Conservation (phyloP, 177 flowering plant genomes). For the Tripterygium wilfordii region DNA sequence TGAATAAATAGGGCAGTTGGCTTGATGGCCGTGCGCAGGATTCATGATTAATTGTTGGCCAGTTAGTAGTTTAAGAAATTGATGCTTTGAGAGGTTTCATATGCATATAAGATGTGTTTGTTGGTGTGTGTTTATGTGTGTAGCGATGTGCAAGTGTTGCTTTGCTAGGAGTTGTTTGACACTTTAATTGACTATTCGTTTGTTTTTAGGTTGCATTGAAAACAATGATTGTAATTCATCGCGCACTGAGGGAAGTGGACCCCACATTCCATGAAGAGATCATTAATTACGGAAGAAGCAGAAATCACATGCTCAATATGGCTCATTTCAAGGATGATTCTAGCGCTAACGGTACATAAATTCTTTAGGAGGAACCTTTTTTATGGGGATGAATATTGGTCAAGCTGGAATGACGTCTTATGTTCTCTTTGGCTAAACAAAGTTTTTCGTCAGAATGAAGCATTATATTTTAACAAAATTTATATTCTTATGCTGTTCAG, state of each 20-base stretch:
- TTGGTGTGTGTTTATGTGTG: neutral
- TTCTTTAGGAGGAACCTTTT: too few relatives aligned
- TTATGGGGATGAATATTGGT: too few relatives aligned
- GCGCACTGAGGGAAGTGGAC: conserved; percentile 25
- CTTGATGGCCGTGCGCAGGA: too few relatives aligned
- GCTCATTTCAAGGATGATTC: conserved; percentile 27
- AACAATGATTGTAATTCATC: conserved; percentile 25
- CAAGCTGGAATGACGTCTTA: too few relatives aligned
- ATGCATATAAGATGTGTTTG: too few relatives aligned
- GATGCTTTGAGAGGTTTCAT: too few relatives aligned
- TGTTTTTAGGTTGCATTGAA: conserved; percentile 27
- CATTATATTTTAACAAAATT: neutral
- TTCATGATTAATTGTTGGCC: too few relatives aligned
- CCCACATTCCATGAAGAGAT: conserved; percentile 20
- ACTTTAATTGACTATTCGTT: neutral
- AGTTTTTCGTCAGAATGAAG: neutral
- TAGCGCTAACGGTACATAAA: conserved; percentile 27
- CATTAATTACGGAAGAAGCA: conserved; percentile 6
- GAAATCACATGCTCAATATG: conserved; percentile 17
- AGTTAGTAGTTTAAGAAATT: too few relatives aligned
- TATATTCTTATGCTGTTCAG: conserved; percentile 6
- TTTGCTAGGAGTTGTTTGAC: neutral
- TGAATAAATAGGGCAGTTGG: too few relatives aligned
- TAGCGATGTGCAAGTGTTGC: neutral
- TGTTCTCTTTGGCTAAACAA: neutral